Percentiles rank a stretch among this genome's conserved stretches.
phyloP scores from a whole-genome alignment of 208 protist species.

The Wallacemonas sp. region DNA sequence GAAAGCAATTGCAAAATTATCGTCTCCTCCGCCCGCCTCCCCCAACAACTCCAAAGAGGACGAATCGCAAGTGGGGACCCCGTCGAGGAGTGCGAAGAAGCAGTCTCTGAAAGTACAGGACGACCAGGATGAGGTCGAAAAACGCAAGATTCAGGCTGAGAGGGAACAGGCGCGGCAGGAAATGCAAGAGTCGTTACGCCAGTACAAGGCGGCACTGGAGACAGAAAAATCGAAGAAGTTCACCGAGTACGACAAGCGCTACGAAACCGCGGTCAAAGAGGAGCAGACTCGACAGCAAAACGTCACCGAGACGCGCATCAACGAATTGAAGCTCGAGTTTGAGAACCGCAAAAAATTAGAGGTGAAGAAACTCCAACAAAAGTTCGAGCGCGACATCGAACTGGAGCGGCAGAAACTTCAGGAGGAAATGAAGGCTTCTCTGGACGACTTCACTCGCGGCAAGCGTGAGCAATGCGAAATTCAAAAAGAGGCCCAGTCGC shows the following conservation, averaged over 20 bases:
- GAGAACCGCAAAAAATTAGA: conserved; percentile 20
- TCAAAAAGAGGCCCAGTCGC: conserved; percentile 30
- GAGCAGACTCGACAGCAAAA: conserved; percentile 17
- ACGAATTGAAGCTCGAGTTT: conserved; percentile 21
- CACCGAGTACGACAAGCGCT: conserved; percentile 3
- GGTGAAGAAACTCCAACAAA: conserved; percentile 26
- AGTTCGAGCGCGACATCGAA: conserved; percentile 29
- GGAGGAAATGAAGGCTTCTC: conserved; percentile 28
- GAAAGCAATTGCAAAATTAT: conserved; percentile 32
- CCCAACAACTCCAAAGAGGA: conserved; percentile 13
- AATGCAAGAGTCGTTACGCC: conserved; percentile 20
- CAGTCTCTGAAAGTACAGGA: not conserved
- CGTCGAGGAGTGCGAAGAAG: not conserved
- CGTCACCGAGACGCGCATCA: not conserved
- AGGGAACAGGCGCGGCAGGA: conserved; percentile 24
- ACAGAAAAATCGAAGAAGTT: conserved; percentile 17
- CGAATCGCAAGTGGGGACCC: not conserved
- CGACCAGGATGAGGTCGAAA: not conserved
- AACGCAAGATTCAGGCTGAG: not conserved
- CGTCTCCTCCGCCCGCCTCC: conserved; percentile 7
- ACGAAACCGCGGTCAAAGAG: conserved; percentile 8
- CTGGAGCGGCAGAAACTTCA: conserved; percentile 43
- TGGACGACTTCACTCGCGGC: conserved; percentile 40
- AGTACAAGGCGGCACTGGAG: conserved; percentile 27
- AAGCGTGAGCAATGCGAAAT: conserved; percentile 37